Base-by-base conservation (phyloP, 306 rosid species). In the Cyamopsis tetragonoloba region DNA sequence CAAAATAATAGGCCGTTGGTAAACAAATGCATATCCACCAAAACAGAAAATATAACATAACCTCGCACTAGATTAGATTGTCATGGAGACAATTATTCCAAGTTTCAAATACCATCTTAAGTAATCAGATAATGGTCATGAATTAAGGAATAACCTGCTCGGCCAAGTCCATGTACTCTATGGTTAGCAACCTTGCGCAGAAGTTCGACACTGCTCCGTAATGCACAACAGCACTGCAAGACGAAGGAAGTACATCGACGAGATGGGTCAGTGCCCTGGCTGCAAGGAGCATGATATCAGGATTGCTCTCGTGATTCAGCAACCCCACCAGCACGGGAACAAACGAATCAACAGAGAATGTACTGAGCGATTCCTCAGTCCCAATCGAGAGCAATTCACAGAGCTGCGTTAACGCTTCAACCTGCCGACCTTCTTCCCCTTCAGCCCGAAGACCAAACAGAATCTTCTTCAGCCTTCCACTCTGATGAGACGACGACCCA, bases 121-220 rank as follows among this genome's bases (percentile, higher is more conserved):
- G 17, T 37, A 50, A 13, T 22, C 37, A 26, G 2, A 7, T 37
- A 27, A 70, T 4, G 26, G 49, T 31, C 12, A 60, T 3, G 9
- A 57, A 69, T 9, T 44, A 19, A 2, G 77, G 23, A 77, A 77
- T 11, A 72, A 92, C 98, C 98, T 92, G 98, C 66, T 92, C 98
- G 4, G 98, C 98, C 57, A 92, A 81, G 85, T 92, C 98, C 98
- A 92, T 92, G 41, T 92, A 92, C 77, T 92, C 98, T 30, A 92
- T 92, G 3, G 98, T 92, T 13, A 92, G 93, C 68, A 92, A 39
- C 46, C 98, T 83, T 0, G 98, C 96, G 47, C 98, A 92, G 79
- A 92, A 92, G 73, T 88, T 82, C 1, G 96, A 79, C 43, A 92
- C 98, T 0, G 98, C 98, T 53, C 98, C 98, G 39, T 89, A 92